Evolutionary conservation across 805 yeast genomes (phyloP), one percentile per base, ranked within the genome.

Genomic region (Candida sakaeoensis): DNA sequence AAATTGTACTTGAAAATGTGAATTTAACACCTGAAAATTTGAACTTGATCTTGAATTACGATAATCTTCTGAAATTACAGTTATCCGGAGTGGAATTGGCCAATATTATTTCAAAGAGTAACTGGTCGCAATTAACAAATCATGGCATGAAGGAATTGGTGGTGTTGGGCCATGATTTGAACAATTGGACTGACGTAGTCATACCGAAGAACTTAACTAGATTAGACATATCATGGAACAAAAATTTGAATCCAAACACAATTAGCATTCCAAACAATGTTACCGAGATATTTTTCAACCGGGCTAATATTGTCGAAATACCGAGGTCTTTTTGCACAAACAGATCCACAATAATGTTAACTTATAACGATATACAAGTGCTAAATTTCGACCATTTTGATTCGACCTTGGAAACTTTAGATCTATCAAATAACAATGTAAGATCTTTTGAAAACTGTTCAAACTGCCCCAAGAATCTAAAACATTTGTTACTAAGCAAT

Each of bases 221-320:
- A 33, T 42, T 66, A 26, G 71, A 65, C 40, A 36, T 58, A n/a
- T 65, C 71, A 8, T 66, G 72, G 72, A 51, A 51, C 21, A 45
- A 51, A 2, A 40, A 31, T 7, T 49, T 57, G 2, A 52, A 59
- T 32, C 46, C 60, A n/a, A 31, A 42, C 12, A 52, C 62, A 1
- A 42, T 66, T 13, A 21, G 35, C 0, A 37, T 58, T 1, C 66
- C 65, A 1, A 43, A 40, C 4, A 36, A 47, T 2, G 40, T 63
- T 8, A 39, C 40, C 4, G 58, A 64, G 13, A 38, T 65, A 8
- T 65, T 54, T 44, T 57, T 65, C 54, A 66, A 65, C 38, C 49
- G 48, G 40, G 37, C 43, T 9, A 42, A 50, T 35, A 16, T 19
- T 4, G 21, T 13, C 14, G 10, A 15, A 8, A 3, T 31, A 4